Percentiles rank a stretch among this genome's conserved stretches.
phyloP scores from a whole-genome alignment of 345 rosid species.

The Bretschneidera sinensis region DNA sequence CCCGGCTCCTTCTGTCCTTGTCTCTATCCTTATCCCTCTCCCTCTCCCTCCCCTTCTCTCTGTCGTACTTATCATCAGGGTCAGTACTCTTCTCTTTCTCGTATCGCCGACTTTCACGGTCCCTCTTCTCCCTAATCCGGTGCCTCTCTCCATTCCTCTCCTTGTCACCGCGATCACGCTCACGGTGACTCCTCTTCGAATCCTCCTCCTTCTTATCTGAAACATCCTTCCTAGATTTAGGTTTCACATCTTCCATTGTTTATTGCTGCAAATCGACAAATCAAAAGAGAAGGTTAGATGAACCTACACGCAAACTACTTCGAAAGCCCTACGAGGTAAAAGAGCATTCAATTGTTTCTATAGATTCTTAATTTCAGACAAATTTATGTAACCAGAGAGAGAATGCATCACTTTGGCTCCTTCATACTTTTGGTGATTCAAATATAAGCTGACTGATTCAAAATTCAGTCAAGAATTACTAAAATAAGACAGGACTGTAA shows the following conservation, averaged over 20 bases:
- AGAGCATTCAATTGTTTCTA: background rate
- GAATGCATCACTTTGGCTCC: background rate
- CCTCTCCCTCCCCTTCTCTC: slow-evolving; percentile 33
- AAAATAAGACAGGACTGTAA: background rate
- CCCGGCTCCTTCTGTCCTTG: slow-evolving; percentile 30
- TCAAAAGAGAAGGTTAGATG: no score
- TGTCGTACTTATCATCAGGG: slow-evolving; percentile 33
- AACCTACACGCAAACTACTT: no score
- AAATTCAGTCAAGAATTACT: background rate
- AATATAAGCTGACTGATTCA: no score
- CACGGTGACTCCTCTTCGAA: slow-evolving; percentile 49
- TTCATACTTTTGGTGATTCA: background rate
- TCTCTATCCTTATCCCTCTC: slow-evolving; percentile 36
- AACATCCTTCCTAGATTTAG: slow-evolving; percentile 21
- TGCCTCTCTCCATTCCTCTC: slow-evolving; percentile 47
- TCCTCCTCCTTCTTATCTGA: slow-evolving; percentile 37
- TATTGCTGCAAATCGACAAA: slow-evolving; percentile 12
- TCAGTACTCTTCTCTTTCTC: slow-evolving; percentile 50
- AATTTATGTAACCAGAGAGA: background rate
- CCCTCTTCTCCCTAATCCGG: slow-evolving; percentile 42
- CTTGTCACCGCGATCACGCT: slow-evolving; percentile 45
- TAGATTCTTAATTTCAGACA: background rate
- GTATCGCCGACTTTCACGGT: slow-evolving; percentile 34
- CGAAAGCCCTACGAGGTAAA: background rate
- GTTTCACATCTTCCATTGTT: slow-evolving; percentile 21